phyloP scores from a whole-genome alignment of 2,329 filamentous ascomycete species.

The Nemania abortiva region DNA sequence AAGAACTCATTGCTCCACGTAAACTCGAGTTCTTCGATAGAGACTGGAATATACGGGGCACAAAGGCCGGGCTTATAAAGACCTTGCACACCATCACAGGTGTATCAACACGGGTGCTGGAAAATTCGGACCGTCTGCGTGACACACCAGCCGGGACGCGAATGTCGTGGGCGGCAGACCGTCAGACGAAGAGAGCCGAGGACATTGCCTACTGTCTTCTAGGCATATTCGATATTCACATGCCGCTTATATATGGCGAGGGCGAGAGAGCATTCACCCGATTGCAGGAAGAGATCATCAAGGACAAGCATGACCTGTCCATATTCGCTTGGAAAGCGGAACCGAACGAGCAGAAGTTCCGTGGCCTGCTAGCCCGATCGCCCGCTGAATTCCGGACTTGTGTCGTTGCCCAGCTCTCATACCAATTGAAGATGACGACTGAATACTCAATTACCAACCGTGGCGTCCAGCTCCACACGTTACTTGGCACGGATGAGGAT shows the following conservation, averaged over 20 bases:
- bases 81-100: constrained; percentile 20
- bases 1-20: constrained; percentile 34
- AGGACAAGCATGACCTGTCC: constrained; percentile 29
- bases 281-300: constrained; percentile 34
- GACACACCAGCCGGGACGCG: constrained; percentile 10
- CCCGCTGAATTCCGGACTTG: constrained; percentile 25
- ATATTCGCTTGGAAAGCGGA: constrained; percentile 34
- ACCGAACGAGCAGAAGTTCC: constrained; percentile 25
- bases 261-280: constrained; percentile 24
- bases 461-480: constrained; percentile 21
- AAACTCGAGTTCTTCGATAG: constrained; percentile 19
- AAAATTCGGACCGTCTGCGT: constrained; percentile 9
- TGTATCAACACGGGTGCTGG: constrained; percentile 12
- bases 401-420: constrained; percentile 17
- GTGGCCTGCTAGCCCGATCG: constrained; percentile 25
- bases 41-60: constrained; percentile 24
- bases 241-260: constrained; percentile 35
- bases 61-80: constrained; percentile 17
- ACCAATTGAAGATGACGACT: constrained; percentile 25
- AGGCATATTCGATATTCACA: constrained; percentile 32
- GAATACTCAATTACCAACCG: constrained; percentile 32
- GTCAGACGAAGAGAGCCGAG: constrained; percentile 28
- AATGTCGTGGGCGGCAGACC: constrained; percentile 30
- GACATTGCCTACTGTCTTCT: constrained; percentile 35
- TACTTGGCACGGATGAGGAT: constrained; percentile 19